phyloP scores from a whole-genome alignment of 2,329 filamentous ascomycete species.

The Fusarium robinianum region DNA sequence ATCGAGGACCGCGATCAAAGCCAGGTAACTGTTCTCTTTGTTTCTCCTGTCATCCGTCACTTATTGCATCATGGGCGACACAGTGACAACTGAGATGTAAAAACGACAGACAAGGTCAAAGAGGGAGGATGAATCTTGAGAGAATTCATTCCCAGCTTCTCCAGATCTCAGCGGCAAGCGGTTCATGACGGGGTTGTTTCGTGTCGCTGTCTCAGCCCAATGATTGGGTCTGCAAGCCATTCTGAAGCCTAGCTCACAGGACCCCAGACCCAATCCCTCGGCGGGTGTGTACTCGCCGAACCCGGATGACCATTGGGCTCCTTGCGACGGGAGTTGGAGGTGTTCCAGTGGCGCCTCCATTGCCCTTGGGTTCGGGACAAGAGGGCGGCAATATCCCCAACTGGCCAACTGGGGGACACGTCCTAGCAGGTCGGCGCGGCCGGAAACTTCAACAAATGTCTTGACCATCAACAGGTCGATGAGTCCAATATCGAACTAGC shows the following conservation, averaged over 20 bases:
- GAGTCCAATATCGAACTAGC: conserved; percentile 12
- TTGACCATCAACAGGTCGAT: neutral
- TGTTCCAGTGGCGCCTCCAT: no score
- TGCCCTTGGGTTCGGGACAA: no score
- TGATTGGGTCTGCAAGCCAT: conserved; percentile 32
- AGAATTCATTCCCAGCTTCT: conserved; percentile 14
- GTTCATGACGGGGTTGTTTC: conserved; percentile 31
- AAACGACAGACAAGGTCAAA: conserved; percentile 15
- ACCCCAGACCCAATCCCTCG: conserved; percentile 26
- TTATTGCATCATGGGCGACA: conserved; percentile 17
- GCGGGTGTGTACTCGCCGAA: conserved; percentile 12
- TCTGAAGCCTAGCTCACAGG: conserved; percentile 30
- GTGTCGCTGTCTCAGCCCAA: conserved; percentile 34
- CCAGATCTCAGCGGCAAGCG: conserved; percentile 30
- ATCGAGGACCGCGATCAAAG: conserved; percentile 27
- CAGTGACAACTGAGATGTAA: no score
- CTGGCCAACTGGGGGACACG: no score
- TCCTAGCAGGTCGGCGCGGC: no score
- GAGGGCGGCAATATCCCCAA: no score
- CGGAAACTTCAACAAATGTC: no score
- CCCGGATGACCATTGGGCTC: conserved; percentile 16
- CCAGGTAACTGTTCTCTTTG: conserved; percentile 23
- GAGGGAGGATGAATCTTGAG: conserved; percentile 1
- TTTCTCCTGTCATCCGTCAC: conserved; percentile 25
- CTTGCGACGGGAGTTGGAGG: conserved; percentile 4